phyloP scores from a whole-genome alignment of 1,284 basidiomycete species.

The Crucibulum parvulum region DNA sequence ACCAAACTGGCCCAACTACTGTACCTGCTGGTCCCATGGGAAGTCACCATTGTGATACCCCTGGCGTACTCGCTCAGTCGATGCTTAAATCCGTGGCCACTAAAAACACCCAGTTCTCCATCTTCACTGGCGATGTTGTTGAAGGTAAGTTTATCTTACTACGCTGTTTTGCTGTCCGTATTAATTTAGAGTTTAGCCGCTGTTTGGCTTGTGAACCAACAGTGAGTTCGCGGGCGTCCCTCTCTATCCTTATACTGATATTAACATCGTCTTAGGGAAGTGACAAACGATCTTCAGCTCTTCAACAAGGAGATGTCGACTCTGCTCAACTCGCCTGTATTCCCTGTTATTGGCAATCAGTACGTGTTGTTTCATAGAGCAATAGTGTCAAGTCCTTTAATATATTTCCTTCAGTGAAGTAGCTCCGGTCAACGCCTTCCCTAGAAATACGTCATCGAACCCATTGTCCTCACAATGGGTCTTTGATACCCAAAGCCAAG shows the following conservation, averaged over 20 bases:
- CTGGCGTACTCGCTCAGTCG: conserved; percentile 51
- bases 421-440: conserved; percentile 55
- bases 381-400: background rate
- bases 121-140: conserved; percentile 69
- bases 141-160: conserved; percentile 47
- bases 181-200: conserved; percentile 37
- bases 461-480: conserved; percentile 49
- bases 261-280: conserved; percentile 34
- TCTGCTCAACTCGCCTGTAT: conserved; percentile 46
- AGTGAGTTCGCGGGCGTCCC: conserved; percentile 30
- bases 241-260: background rate
- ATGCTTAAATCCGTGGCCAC: conserved; percentile 53
- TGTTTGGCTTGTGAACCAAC: conserved; percentile 51
- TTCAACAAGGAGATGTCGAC: conserved; percentile 52
- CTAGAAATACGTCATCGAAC: conserved; percentile 46
- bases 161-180: background rate
- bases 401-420: conserved; percentile 42
- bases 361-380: conserved; percentile 27
- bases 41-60: conserved; percentile 56
- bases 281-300: conserved; percentile 44
- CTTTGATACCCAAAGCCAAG: conserved; percentile 51
- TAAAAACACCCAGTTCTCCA: conserved; percentile 51
- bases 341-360: conserved; percentile 60
- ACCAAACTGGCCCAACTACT: conserved; percentile 40
- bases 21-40: conserved; percentile 54